Base-by-base conservation (phyloP, 192 early-diverging fungal genomes). In the Coemansia guatemalensis region DNA sequence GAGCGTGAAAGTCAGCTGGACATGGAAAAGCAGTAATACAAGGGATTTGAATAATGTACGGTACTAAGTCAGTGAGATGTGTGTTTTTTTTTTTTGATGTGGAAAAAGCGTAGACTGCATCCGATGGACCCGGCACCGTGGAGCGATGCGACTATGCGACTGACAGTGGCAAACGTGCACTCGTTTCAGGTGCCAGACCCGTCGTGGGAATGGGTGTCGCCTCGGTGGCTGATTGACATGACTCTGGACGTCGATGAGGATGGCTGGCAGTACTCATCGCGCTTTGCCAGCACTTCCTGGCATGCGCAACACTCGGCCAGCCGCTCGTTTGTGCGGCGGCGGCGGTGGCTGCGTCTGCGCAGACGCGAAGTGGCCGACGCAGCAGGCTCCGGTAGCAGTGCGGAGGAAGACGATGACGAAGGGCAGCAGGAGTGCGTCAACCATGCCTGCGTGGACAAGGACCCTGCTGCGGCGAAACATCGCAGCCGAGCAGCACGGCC, bases 161-260 rank as follows among this genome's bases (percentile, higher is more conserved):
- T 80, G 71, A 74, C 73, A 8, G 54, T 79, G 25, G 53, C 82
- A 5, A 79, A 83, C 58, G 74, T 83, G n/a, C 70, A 76, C n/a
- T 80, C 77, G 26, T 83, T 81, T 50, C 82, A 79, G 78, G 53
- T 81, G 39, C 74, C 78, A 12, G 74, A 79, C 25, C 77, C 78
- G 22, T 77, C 68, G 48, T 83, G 82, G 82, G 55, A 77, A 24
- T 83, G 82, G 82, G 82, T 77, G 18, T 81, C 71, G 25, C 78
- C 78, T 11, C 78, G 78, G 22, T 83, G 82, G 82, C 72, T 80
- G 22, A 79, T 83, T 9, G 82, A 83, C 74, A 80, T 83, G 76
- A 75, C 76, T 0, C 62, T 63, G 33, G 82, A 83, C 35, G 82
- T 83, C 0, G 82, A 83, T 48, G 78, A 83, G 21, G 78, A 83